These are phyloP conservation scores for Astrephomene gubernaculifera DNA, from an alignment of 139 green algal species.

Conservation along the genomic window DNA sequence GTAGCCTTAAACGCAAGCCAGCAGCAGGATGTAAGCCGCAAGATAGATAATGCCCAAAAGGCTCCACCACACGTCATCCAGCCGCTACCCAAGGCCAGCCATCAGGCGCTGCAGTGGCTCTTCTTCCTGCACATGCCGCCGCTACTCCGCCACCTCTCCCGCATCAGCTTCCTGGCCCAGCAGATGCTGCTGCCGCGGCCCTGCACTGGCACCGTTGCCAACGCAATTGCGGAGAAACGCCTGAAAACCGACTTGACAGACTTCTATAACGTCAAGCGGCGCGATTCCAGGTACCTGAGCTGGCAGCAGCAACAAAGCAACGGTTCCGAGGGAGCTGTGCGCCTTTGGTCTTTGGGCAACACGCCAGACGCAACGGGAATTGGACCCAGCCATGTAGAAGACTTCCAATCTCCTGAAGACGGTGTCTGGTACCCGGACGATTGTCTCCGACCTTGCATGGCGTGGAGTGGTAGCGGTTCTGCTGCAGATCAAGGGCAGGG, in stretches of 20 bases:
- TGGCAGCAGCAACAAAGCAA: background rate
- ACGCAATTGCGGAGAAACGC: background rate
- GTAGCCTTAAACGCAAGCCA: too few relatives aligned
- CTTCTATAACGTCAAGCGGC: conserved; percentile 43
- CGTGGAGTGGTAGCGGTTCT: conserved; percentile 53
- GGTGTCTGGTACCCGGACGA: conserved; percentile 69
- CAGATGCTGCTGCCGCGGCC: conserved; percentile 60
- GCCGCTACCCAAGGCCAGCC: conserved; percentile 43
- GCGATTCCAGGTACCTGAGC: background rate
- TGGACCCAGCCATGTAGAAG: conserved; percentile 48
- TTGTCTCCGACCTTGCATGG: conserved; percentile 35
- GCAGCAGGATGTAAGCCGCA: too few relatives aligned
- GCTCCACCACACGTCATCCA: conserved; percentile 57
- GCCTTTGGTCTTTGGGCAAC: background rate
- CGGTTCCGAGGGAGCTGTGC: background rate
- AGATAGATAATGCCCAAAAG: too few relatives aligned
- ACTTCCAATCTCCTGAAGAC: background rate
- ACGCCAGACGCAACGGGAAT: background rate
- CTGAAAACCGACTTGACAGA: background rate
- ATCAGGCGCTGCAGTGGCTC: conserved; percentile 47
- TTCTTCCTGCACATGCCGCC: conserved; percentile 69
- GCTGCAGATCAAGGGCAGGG: conserved; percentile 6
- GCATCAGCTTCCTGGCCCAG: conserved; percentile 61
- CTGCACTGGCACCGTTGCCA: too few relatives aligned
- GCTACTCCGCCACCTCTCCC: conserved; percentile 53